Evolutionary conservation across 768 basidiomycete genomes (phyloP), one percentile per base, ranked within the genome.

Genomic region (Cubamyces sp.): DNA sequence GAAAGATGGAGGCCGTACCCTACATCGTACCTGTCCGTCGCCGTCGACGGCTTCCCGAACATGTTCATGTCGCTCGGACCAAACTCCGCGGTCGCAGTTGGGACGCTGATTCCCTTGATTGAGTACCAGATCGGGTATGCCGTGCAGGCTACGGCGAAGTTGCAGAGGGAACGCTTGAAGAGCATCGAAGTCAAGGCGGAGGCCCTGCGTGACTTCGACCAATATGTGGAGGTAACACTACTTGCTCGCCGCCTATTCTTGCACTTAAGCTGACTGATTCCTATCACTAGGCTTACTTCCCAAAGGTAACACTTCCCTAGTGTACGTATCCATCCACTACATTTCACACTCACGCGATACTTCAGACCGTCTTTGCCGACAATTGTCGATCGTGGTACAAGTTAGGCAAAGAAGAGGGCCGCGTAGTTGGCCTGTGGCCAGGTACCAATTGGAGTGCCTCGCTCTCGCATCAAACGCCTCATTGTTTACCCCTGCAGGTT

Each of bases 21-120:
- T 1, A 71, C 72, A 11, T 81, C 84, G 3, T 90, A 90, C 70
- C 77, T 90, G 5, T 77, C 82, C 7, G 69, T 88, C 30, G 80
- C 82, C 23, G 79, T 84, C n/a, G 83, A 87, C 49, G 85, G 83
- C 6, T 88, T 88, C 73, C 88, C 88, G 18, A 89, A 87, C 71
- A 84, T 81, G 80, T 88, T 88, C 76, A 76, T 80, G 56, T 68
- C 74, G 19, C 67, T 83, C 9, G 87, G 87, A 0, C 87, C 87
- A 1, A 87, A 86, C 68, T 76, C 84, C 0, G 78, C 65, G 6
- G 79, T 87, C 16, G 84, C 83, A 3, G 76, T 81, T 0, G 85
- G 86, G 0, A 82, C 82, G 16, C 70, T 88, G 19, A 68, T 87
- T 2, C 70, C 83, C 19, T 39, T 88, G 0, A 76, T 85, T 30